phyloP scores from a whole-genome alignment of 2,329 filamentous ascomycete species.

The Epichloe elymi region DNA sequence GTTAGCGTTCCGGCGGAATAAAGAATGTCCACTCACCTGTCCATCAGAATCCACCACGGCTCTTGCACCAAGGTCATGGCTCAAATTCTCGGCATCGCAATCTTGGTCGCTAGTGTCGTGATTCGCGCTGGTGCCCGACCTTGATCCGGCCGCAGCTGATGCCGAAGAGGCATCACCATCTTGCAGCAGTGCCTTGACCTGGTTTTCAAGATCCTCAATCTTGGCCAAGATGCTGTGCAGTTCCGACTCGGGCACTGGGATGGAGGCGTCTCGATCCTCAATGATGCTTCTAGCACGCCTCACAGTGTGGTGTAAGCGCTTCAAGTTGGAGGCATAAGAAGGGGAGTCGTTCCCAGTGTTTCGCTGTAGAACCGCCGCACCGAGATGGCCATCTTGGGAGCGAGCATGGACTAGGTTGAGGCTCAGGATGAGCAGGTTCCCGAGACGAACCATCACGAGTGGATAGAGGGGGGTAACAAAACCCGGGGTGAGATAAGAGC shows the following conservation, averaged over 20 bases:
- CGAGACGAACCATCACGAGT: constrained; percentile 9
- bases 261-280: constrained; percentile 11
- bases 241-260: constrained; percentile 14
- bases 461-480: background rate
- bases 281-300: constrained; percentile 13
- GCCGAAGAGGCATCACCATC: background rate
- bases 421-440: constrained; percentile 6
- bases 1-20: constrained; percentile 13
- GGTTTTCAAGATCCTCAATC: constrained; percentile 15
- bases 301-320: constrained; percentile 7
- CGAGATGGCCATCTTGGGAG: background rate
- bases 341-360: background rate
- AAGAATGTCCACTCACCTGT: constrained; percentile 13
- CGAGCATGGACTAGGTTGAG: constrained; percentile 4
- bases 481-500: background rate
- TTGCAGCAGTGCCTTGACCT: constrained; percentile 15
- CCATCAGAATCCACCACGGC: constrained; percentile 5
- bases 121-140: background rate
- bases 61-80: constrained; percentile 7
- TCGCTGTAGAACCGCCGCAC: background rate
- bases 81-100: constrained; percentile 8
- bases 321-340: constrained; percentile 7
- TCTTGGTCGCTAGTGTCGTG: constrained; percentile 1
- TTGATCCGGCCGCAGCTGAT: background rate
- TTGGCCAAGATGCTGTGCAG: constrained; percentile 16